Conservation (phyloP, 2,329 filamentous ascomycete species). For the Phialophora verrucosa region DNA sequence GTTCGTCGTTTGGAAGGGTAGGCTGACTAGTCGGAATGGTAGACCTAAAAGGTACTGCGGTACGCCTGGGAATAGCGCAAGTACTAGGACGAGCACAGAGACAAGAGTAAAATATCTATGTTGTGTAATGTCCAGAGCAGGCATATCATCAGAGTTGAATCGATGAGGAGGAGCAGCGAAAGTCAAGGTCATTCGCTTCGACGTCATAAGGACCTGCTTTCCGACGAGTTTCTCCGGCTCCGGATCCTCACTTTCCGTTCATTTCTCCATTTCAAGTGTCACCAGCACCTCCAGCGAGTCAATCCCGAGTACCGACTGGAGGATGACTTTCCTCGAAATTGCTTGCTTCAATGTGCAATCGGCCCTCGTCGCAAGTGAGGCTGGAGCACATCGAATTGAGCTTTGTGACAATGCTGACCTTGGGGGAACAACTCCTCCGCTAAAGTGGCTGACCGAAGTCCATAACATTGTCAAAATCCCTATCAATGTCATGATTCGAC, state of each 20-base stretch:
- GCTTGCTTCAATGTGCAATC: conserved; percentile 42
- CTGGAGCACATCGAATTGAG: conserved; percentile 59
- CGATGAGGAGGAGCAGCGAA: neutral
- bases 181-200: neutral
- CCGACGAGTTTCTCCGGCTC: neutral
- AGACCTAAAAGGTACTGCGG: conserved; percentile 36
- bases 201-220: conserved; percentile 5
- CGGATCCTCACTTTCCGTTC: neutral
- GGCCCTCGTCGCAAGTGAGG: conserved; percentile 49
- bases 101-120: conserved; percentile 32
- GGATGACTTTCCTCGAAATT: conserved; percentile 21
- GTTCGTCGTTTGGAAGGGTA: neutral
- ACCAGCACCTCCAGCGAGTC: neutral
- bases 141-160: conserved; percentile 27
- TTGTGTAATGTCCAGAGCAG: conserved; percentile 32
- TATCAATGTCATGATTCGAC: conserved; percentile 61
- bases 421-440: conserved; percentile 52
- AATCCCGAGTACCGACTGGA: neutral
- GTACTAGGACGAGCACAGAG: conserved; percentile 29
- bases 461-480: conserved; percentile 44
- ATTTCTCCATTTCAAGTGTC: neutral
- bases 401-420: conserved; percentile 51
- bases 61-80: conserved; percentile 37
- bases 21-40: conserved; percentile 26
- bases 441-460: conserved; percentile 40